These are phyloP conservation scores for Penicillium nordicum DNA, from an alignment of 2,329 filamentous ascomycete genomes.

Conservation along the genomic window DNA sequence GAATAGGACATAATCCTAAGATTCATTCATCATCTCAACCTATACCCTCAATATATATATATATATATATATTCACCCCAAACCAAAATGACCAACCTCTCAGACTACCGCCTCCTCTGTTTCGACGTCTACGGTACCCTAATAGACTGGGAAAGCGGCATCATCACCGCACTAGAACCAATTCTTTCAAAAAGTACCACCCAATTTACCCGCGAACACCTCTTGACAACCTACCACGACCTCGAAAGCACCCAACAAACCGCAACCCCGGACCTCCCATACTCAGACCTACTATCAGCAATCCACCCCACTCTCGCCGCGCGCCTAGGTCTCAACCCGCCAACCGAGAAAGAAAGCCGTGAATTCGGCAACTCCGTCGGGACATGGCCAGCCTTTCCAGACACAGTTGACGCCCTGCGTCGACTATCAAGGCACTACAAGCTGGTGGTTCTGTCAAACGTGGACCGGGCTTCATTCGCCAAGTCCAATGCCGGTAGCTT, in stretches of 20 bases:
- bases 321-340: conserved; percentile 23
- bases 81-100: conserved; percentile 25
- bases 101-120: conserved; percentile 54
- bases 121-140: conserved; percentile 81
- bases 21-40: neutral
- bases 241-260: conserved; percentile 49
- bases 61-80: neutral
- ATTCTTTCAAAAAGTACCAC: conserved; percentile 39
- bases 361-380: conserved; percentile 51
- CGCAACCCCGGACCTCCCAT: conserved; percentile 55
- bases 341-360: conserved; percentile 37
- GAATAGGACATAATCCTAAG: neutral
- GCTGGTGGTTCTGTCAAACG: conserved; percentile 57
- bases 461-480: conserved; percentile 52
- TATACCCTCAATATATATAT: neutral
- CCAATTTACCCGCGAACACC: conserved; percentile 32
- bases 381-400: conserved; percentile 55
- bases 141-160: conserved; percentile 72
- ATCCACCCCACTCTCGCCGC: conserved; percentile 38
- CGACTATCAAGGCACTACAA: conserved; percentile 50
- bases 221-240: conserved; percentile 26
- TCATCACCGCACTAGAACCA: conserved; percentile 52
- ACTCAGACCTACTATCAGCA: conserved; percentile 57
- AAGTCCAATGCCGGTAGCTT: conserved; percentile 50
- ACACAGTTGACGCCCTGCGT: conserved; percentile 54